Evolutionary conservation across 2,329 filamentous ascomycete species (phyloP).

Genomic region (Eutypella sp.): DNA sequence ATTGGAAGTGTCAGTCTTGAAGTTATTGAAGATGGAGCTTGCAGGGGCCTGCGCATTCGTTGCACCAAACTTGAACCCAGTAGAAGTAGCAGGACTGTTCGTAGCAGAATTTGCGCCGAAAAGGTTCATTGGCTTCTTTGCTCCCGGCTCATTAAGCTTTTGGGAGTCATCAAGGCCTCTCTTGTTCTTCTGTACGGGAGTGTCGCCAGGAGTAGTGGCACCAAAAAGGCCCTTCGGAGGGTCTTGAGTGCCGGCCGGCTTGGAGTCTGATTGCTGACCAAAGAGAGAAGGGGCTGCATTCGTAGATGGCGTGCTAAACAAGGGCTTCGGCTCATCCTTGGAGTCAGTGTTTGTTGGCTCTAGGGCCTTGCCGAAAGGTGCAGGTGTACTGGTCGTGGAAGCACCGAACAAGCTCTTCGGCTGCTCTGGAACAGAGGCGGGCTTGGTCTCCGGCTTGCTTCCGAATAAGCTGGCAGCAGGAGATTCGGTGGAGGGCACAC

Average conservation of each 20-base stretch:
- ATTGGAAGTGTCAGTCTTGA: slow-evolving; percentile 6
- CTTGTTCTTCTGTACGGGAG: slow-evolving; percentile 9
- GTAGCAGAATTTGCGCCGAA: slow-evolving; percentile 19
- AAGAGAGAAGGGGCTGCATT: background rate
- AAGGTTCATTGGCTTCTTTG: slow-evolving; percentile 5
- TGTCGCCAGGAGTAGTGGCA: slow-evolving; percentile 7
- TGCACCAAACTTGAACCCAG: slow-evolving; percentile 31
- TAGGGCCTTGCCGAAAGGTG: background rate
- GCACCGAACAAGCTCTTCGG: slow-evolving; percentile 9
- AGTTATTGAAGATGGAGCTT: slow-evolving; percentile 9
- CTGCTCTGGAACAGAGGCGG: slow-evolving; percentile 8
- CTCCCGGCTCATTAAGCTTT: slow-evolving; percentile 5
- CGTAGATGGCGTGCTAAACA: slow-evolving; percentile 1
- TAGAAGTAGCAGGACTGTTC: background rate
- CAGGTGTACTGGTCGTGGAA: background rate
- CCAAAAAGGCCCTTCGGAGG: background rate
- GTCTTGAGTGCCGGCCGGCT: background rate
- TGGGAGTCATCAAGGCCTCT: slow-evolving; percentile 10
- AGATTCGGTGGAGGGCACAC: slow-evolving; percentile 5
- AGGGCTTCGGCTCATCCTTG: background rate
- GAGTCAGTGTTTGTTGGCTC: background rate
- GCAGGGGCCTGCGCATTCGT: slow-evolving; percentile 21
- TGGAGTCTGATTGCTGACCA: background rate
- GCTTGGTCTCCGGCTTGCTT: slow-evolving; percentile 7
- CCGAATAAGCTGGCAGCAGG: slow-evolving; percentile 9